Conservation (phyloP, 257 asterid genomes). For the Solanum rostratum region DNA sequence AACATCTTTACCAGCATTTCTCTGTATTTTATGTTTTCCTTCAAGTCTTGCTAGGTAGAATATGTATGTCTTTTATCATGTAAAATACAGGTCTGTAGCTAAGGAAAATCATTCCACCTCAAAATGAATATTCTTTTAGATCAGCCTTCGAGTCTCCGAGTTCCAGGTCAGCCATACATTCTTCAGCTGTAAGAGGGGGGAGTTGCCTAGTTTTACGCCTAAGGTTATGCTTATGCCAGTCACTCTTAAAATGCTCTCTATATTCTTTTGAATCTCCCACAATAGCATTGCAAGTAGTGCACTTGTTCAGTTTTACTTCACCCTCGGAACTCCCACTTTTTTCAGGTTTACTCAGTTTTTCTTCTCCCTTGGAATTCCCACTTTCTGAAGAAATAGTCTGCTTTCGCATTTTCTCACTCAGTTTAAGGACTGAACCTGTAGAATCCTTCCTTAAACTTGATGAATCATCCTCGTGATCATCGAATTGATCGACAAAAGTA, state of each 20-base stretch:
- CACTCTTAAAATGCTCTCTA: constrained; percentile 91
- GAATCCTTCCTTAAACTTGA: constrained; percentile 21
- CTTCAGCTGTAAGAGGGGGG: constrained; percentile 76
- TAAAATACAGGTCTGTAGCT: not conserved
- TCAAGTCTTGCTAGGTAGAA: not conserved
- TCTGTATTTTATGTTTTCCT: not conserved
- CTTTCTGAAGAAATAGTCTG: constrained; percentile 32
- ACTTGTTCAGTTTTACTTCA: constrained; percentile 55
- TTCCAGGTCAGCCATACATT: constrained; percentile 63
- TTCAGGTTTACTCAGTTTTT: constrained; percentile 36
- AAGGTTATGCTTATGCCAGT: constrained; percentile 77
- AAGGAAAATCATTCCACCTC: constrained; percentile 5
- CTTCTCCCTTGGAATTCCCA: constrained; percentile 37
- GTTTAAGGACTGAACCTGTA: constrained; percentile 16
- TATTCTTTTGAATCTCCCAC: constrained; percentile 70
- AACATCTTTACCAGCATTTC: not conserved
- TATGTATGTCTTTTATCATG: not conserved
- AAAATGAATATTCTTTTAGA: constrained; percentile 79
- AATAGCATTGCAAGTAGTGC: constrained; percentile 71
- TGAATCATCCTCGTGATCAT: constrained; percentile 62
- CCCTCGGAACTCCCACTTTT: constrained; percentile 29
- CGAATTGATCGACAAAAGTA: constrained; percentile 49
- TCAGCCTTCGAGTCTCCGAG: constrained; percentile 56
- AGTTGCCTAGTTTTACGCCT: constrained; percentile 79
- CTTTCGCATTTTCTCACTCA: constrained; percentile 52